Evolutionary conservation across 805 yeast species (phyloP), one percentile per base, ranked within the genome.

Genomic region (Scheffersomyces stipitis): DNA sequence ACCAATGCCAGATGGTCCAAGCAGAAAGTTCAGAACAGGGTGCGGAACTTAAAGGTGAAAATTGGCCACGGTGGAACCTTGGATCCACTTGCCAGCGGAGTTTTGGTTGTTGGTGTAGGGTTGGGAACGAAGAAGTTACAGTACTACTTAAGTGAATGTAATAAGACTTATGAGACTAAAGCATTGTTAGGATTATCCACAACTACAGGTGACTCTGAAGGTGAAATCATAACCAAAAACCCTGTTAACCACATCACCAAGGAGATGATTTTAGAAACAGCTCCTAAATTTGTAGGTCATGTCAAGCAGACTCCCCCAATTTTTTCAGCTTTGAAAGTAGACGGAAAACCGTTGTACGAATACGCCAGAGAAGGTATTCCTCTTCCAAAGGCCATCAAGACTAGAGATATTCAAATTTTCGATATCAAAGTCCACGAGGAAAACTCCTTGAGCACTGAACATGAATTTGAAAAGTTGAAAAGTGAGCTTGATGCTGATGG

Each of bases 1-100:
- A 58, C 58, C 28, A 65, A 66, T 52, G 61, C 59, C 33, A 56
- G 58, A 37, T 62, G 68, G 54, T 68, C 76, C 38, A 60, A 69
- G 35, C 69, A 65, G 37, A 70, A 78, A 26, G 72, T 78, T 30
- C 71, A 75, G 41, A 73, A 76, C 36, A 75, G 76, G 40, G 67
- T 75, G 18, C 64, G 73, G 16, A 69, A 70, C 22, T 66, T 76
- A 3, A 81, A 81, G 49, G 80, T 90, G 23, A 93, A 93, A 54
- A 83, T 91, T 71, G 99, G 99, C 1, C 99, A 93, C 60, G 99
- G 99, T 14, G 99, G 99, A 7, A 93, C 99, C 0, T 68, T 93
- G 26, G 99, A 93, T 54, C 97, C 98, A 0, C 63, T 86, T 29
- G 99, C 99, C 0, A 81, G 89, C n/a, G 99, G 99, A 8, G 90